phyloP scores from a whole-genome alignment of 1,284 basidiomycete genomes.

The Sporisorium scitamineum region DNA sequence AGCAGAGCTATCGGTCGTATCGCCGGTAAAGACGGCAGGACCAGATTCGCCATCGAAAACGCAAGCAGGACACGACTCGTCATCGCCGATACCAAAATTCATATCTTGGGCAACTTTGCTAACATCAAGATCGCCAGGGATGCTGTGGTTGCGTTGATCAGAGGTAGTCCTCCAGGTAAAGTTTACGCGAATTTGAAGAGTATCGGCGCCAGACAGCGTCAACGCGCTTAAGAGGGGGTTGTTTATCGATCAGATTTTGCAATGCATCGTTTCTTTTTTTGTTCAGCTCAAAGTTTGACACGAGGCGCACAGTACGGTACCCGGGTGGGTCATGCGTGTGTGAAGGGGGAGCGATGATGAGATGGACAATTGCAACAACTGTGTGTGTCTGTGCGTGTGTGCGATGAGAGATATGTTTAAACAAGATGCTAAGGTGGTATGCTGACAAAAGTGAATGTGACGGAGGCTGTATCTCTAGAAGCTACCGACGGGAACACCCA shows the following conservation, averaged over 20 bases:
- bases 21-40: slow-evolving; percentile 97
- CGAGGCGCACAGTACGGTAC: too few relatives aligned
- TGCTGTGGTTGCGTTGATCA: slow-evolving; percentile 92
- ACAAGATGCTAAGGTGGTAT: too few relatives aligned
- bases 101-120: slow-evolving; percentile 92
- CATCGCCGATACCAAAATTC: slow-evolving; percentile 96
- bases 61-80: slow-evolving; percentile 94
- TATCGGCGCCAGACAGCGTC: slow-evolving; percentile 91
- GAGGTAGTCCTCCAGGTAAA: slow-evolving; percentile 95
- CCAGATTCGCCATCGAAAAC: slow-evolving; percentile 98
- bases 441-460: background rate
- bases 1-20: slow-evolving; percentile 96
- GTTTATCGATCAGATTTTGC: background rate
- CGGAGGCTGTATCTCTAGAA: slow-evolving; percentile 6
- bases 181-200: slow-evolving; percentile 80
- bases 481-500: slow-evolving; percentile 29
- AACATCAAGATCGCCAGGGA: slow-evolving; percentile 98
- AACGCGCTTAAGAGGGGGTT: slow-evolving; percentile 74
- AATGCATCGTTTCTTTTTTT: background rate
- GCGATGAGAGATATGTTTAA: too few relatives aligned
- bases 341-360: background rate
- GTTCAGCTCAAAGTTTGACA: background rate
- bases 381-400: too few relatives aligned
- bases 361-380: too few relatives aligned
- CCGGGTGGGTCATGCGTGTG: background rate